phyloP scores from a whole-genome alignment of 2,329 filamentous ascomycete species.

The Aspergillus caelatus region DNA sequence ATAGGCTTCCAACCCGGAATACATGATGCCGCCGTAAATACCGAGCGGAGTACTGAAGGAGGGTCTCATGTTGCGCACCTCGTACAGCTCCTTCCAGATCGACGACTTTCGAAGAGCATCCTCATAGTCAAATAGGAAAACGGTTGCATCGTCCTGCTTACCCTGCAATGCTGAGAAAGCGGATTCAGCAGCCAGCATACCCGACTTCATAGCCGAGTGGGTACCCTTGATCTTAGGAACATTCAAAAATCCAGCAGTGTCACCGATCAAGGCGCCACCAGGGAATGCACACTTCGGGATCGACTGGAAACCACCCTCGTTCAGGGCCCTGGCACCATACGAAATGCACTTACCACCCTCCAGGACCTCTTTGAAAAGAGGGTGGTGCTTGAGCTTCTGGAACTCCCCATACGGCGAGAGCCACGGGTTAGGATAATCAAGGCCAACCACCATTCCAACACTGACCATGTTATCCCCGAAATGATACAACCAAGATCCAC shows the following conservation, averaged over 20 bases:
- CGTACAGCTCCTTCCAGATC: slow-evolving; percentile 92
- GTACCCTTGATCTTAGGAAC: slow-evolving; percentile 98
- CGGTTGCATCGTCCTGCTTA: slow-evolving; percentile 61
- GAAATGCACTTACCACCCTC: slow-evolving; percentile 97
- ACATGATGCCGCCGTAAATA: slow-evolving; percentile 84
- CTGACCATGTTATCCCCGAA: slow-evolving; percentile 97
- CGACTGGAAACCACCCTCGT: slow-evolving; percentile 95
- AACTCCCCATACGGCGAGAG: slow-evolving; percentile 94
- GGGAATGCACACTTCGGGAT: slow-evolving; percentile 97
- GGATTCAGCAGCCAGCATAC: slow-evolving; percentile 93
- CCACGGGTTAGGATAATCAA: slow-evolving; percentile 98
- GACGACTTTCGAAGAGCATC: slow-evolving; percentile 79
- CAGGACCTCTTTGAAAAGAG: slow-evolving; percentile 82
- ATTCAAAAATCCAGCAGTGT: slow-evolving; percentile 95
- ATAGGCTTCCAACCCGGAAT: slow-evolving; percentile 91
- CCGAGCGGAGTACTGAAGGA: slow-evolving; percentile 89
- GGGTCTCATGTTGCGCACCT: slow-evolving; percentile 96
- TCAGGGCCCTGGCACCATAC: slow-evolving; percentile 87
- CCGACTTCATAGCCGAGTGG: slow-evolving; percentile 95
- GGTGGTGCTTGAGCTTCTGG: slow-evolving; percentile 97
- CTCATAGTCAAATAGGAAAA: slow-evolving; percentile 96
- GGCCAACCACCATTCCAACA: slow-evolving; percentile 84
- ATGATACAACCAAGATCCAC: slow-evolving; percentile 99
- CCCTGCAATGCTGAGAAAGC: slow-evolving; percentile 73
- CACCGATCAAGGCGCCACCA: slow-evolving; percentile 90